phyloP scores from a whole-genome alignment of 805 yeast genomes.

The Saturnispora bothae region DNA sequence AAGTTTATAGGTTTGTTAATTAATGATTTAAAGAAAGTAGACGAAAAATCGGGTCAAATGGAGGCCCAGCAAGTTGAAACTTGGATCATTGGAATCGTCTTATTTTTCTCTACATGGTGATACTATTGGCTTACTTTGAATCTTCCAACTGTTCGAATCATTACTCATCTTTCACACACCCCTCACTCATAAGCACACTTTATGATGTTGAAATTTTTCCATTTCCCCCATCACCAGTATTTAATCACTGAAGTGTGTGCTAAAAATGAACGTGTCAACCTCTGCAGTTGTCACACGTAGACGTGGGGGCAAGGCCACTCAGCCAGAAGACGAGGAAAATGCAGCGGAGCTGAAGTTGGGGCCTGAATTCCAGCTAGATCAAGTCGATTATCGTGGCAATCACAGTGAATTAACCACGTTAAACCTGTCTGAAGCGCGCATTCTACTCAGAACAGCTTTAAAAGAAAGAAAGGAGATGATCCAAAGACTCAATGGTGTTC shows the following conservation, averaged over 20 bases:
- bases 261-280: constrained; percentile 89
- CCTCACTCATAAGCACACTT: too few relatives aligned
- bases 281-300: constrained; percentile 80
- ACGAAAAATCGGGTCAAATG: not conserved
- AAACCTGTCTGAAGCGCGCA: constrained; percentile 81
- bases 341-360: constrained; percentile 82
- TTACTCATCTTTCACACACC: not conserved
- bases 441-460: constrained; percentile 82
- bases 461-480: constrained; percentile 57
- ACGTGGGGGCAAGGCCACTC: constrained; percentile 49
- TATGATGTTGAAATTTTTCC: too few relatives aligned
- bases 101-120: too few relatives aligned
- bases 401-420: constrained; percentile 71
- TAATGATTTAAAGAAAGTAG: not conserved
- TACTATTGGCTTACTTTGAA: too few relatives aligned
- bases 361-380: constrained; percentile 80
- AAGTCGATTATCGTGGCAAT: constrained; percentile 71
- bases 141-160: too few relatives aligned
- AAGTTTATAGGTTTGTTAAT: not conserved
- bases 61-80: too few relatives aligned
- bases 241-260: too few relatives aligned
- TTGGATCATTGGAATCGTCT: too few relatives aligned
- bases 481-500: constrained; percentile 27
- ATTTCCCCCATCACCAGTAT: too few relatives aligned
- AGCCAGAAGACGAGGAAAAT: constrained; percentile 82